These are phyloP conservation scores for Rhodotorula sp. DNA, from an alignment of 1,284 basidiomycete genomes.

Conservation along the genomic window DNA sequence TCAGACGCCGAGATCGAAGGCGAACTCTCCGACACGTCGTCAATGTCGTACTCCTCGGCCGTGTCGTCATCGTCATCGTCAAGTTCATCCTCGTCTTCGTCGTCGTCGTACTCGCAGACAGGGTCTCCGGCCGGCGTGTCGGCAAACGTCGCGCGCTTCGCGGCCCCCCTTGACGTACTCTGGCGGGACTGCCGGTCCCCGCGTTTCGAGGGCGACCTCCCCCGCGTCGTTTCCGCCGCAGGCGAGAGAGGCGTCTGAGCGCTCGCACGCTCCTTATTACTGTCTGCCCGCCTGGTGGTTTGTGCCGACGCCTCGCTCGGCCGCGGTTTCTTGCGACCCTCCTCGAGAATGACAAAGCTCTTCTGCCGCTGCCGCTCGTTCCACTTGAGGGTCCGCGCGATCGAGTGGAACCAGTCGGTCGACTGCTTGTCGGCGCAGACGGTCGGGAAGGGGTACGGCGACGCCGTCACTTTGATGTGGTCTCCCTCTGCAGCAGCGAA, in stretches of 20 bases:
- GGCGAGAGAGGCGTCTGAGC: neutral
- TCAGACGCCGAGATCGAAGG: slow-evolving; percentile 16
- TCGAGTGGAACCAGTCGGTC: slow-evolving; percentile 97
- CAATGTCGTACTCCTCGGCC: slow-evolving; percentile 35
- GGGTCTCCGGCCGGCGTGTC: neutral
- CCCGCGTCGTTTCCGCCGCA: neutral
- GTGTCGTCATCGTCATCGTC: slow-evolving; percentile 30
- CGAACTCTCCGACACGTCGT: slow-evolving; percentile 29
- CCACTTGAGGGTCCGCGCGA: slow-evolving; percentile 94
- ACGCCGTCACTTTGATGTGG: slow-evolving; percentile 97
- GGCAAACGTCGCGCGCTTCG: slow-evolving; percentile 23
- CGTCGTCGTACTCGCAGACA: slow-evolving; percentile 12
- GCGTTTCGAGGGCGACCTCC: too few species aligned
- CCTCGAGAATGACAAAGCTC: slow-evolving; percentile 84
- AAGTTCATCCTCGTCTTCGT: slow-evolving; percentile 21
- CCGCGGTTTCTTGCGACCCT: slow-evolving; percentile 25
- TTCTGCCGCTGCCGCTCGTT: slow-evolving; percentile 94
- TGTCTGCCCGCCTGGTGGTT: too few species aligned
- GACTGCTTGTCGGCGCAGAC: slow-evolving; percentile 97
- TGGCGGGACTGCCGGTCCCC: neutral
- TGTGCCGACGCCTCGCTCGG: too few species aligned
- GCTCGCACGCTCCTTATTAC: too few species aligned
- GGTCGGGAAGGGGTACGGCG: slow-evolving; percentile 97
- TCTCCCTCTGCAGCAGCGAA: slow-evolving; percentile 73
- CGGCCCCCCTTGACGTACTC: neutral